A percentile compares a stretch with the other conserved stretches of the same genome.
These are phyloP conservation scores for Wickerhamomyces mucosus DNA, from an alignment of 805 yeast species.

Conservation along the genomic window DNA sequence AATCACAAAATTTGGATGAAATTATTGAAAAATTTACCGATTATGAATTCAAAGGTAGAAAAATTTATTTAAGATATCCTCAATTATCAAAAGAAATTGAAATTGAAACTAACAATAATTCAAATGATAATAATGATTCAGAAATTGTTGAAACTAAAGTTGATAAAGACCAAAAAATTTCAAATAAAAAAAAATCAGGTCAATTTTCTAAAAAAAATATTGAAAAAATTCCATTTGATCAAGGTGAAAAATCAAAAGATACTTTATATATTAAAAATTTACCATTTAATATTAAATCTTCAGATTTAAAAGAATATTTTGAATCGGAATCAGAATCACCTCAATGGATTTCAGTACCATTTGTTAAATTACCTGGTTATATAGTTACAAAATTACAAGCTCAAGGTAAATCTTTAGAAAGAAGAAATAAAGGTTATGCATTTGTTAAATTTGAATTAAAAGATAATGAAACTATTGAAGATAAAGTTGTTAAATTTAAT, in stretches of 20 bases:
- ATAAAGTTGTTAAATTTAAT: conserved; percentile 59
- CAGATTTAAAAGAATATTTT: conserved; percentile 41
- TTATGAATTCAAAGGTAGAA: conserved; percentile 34
- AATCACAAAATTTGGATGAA: conserved; percentile 28
- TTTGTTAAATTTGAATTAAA: conserved; percentile 38
- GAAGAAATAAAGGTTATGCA: conserved; percentile 53
- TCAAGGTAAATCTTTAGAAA: conserved; percentile 35
- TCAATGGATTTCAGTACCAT: conserved; percentile 51
- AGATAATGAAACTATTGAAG: conserved; percentile 36
- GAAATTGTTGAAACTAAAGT: background rate
- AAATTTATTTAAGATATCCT: conserved; percentile 44
- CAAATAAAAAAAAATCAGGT: conserved; percentile 4
- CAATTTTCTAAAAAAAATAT: conserved; percentile 11
- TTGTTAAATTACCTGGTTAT: conserved; percentile 34
- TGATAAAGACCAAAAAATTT: conserved; percentile 6
- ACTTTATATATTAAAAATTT: conserved; percentile 55
- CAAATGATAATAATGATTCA: background rate
- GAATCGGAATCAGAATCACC: conserved; percentile 38
- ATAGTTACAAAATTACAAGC: conserved; percentile 34
- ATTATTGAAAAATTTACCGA: conserved; percentile 35
- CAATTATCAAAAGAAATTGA: conserved; percentile 25
- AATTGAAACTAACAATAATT: background rate
- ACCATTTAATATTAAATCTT: conserved; percentile 50
- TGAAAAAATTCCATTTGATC: conserved; percentile 25
- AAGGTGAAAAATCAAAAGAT: conserved; percentile 31